These are phyloP conservation scores for Fusarium paranaense DNA, from an alignment of 2,329 filamentous ascomycete genomes.

Conservation along the genomic window DNA sequence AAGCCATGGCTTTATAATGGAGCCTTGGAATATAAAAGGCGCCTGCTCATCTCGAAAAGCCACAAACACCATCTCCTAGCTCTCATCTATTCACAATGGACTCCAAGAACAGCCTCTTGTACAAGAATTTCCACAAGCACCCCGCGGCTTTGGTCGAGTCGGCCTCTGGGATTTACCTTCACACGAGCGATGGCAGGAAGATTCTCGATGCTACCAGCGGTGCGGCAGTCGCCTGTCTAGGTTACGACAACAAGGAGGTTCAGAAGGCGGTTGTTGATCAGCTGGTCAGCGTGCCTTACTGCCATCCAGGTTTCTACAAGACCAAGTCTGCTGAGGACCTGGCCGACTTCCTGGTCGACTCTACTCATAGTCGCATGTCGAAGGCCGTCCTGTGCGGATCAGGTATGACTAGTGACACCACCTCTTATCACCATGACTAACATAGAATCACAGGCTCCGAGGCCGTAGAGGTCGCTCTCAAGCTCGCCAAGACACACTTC, in stretches of 20 bases:
- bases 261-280: conserved; percentile 37
- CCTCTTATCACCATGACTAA: not conserved
- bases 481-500: conserved; percentile 37
- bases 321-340: conserved; percentile 34
- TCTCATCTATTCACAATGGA: conserved; percentile 16
- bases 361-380: conserved; percentile 31
- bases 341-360: conserved; percentile 35
- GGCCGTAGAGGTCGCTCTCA: conserved; percentile 37
- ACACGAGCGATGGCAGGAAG: conserved; percentile 35
- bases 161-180: conserved; percentile 28
- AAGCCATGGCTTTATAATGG: not conserved
- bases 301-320: conserved; percentile 38
- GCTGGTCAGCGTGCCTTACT: conserved; percentile 33
- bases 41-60: fast-evolving
- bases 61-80: not conserved
- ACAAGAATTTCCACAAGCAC: conserved; percentile 42
- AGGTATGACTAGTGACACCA: conserved; percentile 2
- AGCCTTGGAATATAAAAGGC: not conserved
- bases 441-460: conserved; percentile 18
- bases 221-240: conserved; percentile 39
- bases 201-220: conserved; percentile 42
- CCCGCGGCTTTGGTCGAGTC: conserved; percentile 37
- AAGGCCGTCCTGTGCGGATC: conserved; percentile 38
- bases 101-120: conserved; percentile 39
- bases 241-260: conserved; percentile 38